Conservation (phyloP, 345 rosid genomes). For the Eucalyptus cloeziana region DNA sequence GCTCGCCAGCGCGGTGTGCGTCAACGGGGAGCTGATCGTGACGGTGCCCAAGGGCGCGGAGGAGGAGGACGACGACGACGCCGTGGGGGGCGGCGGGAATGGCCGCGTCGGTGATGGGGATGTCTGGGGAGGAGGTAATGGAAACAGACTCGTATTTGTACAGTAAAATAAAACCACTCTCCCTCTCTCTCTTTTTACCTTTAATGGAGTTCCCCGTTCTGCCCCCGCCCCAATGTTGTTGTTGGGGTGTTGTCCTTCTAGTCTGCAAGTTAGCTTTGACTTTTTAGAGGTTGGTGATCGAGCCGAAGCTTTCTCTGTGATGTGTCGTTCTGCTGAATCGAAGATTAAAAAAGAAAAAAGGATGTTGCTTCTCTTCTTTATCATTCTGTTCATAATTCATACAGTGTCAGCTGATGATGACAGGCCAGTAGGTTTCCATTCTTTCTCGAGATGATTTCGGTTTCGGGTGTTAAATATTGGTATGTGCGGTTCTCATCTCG, state of each 20-base stretch:
- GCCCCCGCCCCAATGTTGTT: not conserved
- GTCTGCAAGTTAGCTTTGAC: not conserved
- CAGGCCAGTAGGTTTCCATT: not conserved
- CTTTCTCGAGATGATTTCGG: not conserved
- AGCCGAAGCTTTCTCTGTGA: not conserved
- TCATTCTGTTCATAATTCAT: not conserved
- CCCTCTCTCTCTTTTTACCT: not conserved
- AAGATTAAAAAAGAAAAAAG: not conserved
- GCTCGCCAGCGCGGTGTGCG: conserved; percentile 71
- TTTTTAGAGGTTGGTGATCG: not conserved
- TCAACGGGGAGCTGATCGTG: conserved; percentile 69
- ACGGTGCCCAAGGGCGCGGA: conserved; percentile 72
- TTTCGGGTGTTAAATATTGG: not conserved
- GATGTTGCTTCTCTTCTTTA: not conserved
- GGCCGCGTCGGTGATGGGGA: conserved; percentile 10
- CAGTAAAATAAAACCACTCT: conserved; percentile 19
- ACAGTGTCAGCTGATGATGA: not conserved
- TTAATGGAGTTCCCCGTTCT: not conserved
- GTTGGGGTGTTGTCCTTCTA: not conserved
- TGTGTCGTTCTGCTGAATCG: not conserved
- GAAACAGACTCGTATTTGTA: conserved; percentile 81
- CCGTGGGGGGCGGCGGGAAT: conserved; percentile 6
- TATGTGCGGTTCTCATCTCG: not conserved
- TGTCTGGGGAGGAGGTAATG: conserved; percentile 69
- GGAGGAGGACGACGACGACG: conserved; percentile 20